Conservation (phyloP, 768 basidiomycete genomes). For the Crucibulum laeve region DNA sequence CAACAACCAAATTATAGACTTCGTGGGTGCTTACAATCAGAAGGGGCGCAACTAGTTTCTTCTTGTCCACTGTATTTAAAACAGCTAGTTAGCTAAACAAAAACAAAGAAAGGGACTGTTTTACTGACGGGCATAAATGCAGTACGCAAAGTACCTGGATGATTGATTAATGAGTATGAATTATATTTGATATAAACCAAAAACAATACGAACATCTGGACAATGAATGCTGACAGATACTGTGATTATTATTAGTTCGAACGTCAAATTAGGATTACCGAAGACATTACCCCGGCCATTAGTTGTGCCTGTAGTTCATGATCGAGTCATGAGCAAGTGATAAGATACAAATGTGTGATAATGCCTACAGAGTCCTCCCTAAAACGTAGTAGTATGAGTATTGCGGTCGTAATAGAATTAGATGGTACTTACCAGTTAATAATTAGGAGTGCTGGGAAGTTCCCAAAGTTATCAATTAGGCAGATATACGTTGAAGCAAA, state of each 20-base stretch:
- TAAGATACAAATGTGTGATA: neutral
- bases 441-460: constrained; percentile 7
- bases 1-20: neutral
- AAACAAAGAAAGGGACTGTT: neutral
- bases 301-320: neutral
- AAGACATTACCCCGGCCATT: neutral
- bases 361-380: neutral
- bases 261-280: neutral
- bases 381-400: neutral
- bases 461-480: constrained; percentile 16
- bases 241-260: neutral
- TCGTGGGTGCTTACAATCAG: constrained; percentile 12
- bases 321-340: neutral
- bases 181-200: neutral
- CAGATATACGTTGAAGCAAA: constrained; percentile 12
- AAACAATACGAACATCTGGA: constrained; percentile 12
- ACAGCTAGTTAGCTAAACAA: neutral
- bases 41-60: constrained; percentile 10
- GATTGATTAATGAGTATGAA: neutral
- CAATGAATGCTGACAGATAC: constrained; percentile 15
- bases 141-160: constrained; percentile 15
- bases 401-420: neutral
- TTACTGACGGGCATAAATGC: constrained; percentile 10
- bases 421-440: constrained; percentile 10
- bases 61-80: constrained; percentile 9